Conservation (phyloP, 371 early-diverging fungal species). For the Parasitella parasitica region DNA sequence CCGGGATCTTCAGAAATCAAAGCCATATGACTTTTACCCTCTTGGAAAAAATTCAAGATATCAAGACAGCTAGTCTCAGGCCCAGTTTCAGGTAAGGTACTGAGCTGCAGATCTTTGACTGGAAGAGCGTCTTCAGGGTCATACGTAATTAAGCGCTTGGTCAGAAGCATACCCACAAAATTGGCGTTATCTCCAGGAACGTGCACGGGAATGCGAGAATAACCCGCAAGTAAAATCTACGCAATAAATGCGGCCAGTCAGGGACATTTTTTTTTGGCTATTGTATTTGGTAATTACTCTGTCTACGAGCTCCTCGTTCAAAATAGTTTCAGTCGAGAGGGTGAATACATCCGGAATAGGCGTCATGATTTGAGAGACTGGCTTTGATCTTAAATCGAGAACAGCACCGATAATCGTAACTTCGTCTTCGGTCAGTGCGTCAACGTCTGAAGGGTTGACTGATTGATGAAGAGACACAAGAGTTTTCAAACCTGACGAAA, state of each 20-base stretch:
- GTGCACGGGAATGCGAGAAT: conserved; percentile 90
- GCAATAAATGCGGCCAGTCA: neutral
- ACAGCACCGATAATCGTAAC: conserved; percentile 93
- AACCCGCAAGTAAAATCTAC: conserved; percentile 69
- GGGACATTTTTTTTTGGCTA: neutral
- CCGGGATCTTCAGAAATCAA: conserved; percentile 67
- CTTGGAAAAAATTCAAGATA: conserved; percentile 93
- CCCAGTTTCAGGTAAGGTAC: conserved; percentile 74
- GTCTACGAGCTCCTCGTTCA: conserved; percentile 69
- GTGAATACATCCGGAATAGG: conserved; percentile 85
- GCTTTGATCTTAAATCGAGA: conserved; percentile 88
- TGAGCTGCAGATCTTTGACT: conserved; percentile 67
- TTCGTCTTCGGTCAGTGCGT: conserved; percentile 87
- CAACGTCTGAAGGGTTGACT: conserved; percentile 62
- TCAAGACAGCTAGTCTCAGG: conserved; percentile 82
- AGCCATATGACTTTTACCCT: conserved; percentile 81
- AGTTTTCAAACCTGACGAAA: conserved; percentile 70
- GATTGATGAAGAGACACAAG: conserved; percentile 87
- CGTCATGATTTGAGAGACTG: conserved; percentile 87
- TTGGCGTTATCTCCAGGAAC: conserved; percentile 56
- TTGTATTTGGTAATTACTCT: conserved; percentile 46
- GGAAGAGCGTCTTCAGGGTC: conserved; percentile 83
- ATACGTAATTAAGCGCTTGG: conserved; percentile 84
- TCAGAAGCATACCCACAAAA: conserved; percentile 90
- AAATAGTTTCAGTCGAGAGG: conserved; percentile 64